Conservation (phyloP, 208 protist species). For the Naegleria gruberi region DNA sequence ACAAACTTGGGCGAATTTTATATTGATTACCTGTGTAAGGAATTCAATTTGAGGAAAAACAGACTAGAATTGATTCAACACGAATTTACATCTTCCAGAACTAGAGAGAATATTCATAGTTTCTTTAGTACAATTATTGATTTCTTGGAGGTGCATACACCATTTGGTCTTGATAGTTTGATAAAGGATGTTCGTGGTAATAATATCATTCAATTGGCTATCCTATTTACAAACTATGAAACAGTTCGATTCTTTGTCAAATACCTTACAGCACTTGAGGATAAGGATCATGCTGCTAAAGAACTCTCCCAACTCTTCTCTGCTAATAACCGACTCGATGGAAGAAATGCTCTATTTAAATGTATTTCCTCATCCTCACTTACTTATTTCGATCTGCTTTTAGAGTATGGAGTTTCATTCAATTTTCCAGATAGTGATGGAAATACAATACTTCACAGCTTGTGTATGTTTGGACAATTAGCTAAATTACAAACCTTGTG, state of each 20-base stretch:
- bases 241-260: neutral
- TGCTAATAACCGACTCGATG: neutral
- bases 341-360: neutral
- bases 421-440: neutral
- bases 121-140: neutral
- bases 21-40: no score
- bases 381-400: neutral
- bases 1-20: no score
- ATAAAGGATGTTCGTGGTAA: neutral
- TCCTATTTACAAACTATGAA: neutral
- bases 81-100: no score
- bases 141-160: neutral
- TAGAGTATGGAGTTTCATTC: neutral
- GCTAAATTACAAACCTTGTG: neutral
- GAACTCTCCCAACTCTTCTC: neutral
- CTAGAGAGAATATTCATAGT: no score
- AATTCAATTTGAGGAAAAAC: no score
- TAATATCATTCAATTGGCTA: neutral
- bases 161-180: neutral
- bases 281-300: neutral
- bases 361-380: neutral
- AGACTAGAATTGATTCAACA: no score
- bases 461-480: neutral
- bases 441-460: neutral
- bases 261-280: neutral